Evolutionary conservation across 306 rosid species (phyloP).

Genomic region (Vigna unguiculata): DNA sequence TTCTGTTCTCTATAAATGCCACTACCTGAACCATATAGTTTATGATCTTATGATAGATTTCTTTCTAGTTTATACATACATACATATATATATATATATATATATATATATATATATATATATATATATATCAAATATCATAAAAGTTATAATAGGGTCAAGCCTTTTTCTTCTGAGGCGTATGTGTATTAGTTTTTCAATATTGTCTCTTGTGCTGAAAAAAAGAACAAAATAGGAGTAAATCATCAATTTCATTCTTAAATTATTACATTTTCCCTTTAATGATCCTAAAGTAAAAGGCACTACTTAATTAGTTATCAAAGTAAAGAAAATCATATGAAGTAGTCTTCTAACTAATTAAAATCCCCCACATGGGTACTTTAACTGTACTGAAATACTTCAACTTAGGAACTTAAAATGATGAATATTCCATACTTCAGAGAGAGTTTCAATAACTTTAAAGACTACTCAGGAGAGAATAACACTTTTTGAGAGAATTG

Average conservation of each 20-base stretch:
- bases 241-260: conserved; percentile 2
- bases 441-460: neutral
- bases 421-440: neutral
- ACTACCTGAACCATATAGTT: neutral
- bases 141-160: conserved; percentile 22
- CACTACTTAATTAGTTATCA: neutral
- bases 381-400: neutral
- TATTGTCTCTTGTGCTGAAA: neutral
- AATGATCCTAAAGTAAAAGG: neutral
- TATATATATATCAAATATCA: neutral
- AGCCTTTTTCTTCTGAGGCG: neutral
- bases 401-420: neutral
- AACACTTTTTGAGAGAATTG: neutral
- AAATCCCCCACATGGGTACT: neutral
- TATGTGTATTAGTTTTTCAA: conserved; percentile 21
- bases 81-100: too few species aligned
- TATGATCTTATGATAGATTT: conserved; percentile 11
- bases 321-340: neutral
- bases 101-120: neutral
- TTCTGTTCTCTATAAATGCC: neutral
- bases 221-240: conserved; percentile 19
- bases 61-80: neutral
- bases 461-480: neutral
- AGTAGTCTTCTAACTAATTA: neutral
- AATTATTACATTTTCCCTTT: neutral